Base-by-base conservation (phyloP, 108 stramenopile genomes). In the Skeletonema tropicum region DNA sequence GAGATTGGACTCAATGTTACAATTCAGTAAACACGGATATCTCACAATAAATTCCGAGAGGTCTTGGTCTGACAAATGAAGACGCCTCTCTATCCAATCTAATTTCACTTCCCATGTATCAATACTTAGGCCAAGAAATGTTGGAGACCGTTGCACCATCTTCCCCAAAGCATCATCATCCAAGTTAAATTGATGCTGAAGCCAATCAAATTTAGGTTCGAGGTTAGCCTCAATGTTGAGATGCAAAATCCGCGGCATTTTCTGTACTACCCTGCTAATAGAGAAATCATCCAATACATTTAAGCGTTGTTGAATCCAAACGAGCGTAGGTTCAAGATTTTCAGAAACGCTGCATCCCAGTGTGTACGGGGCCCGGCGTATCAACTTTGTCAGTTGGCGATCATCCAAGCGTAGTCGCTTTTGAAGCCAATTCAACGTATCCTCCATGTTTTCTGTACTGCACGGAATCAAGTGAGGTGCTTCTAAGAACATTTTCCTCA, bases 271-370 rank as follows among this genome's bases (percentile, higher is more conserved):
- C 19, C 33, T 60, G 59, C 17, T 14, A 9, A 60, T 33, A 11
- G n/a, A 13, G 5, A 33, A 30, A 5, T 60, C 59, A 35, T 60
- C 59, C 31, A 33, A 21, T 25, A 6, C 21, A 15, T 35, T 5
- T 30, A 60, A 35, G 15, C 31, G 29, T 19, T 3, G 13, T 60
- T 21, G 59, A 14, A 60, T 14, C 29, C 29, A 60, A 14, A 13
- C 59, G 11, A 60, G 33, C 13, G 59, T 60, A 30, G 59, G 29
- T 35, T 60, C 59, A 35, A 60, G 59, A 60, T 60, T 60, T 35
- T 60, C 59, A 33, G 13, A 14, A 30, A 60, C 23, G 13, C n/a
- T 17, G 5, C 59, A 60, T 14, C 59, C 59, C 2, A 60, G 15
- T 14, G 59, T 60, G 59, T 60, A 60, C 0, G 59, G 59, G 11